Evolutionary conservation across 805 yeast species (phyloP).

Genomic region (Nakazawaea ernobii): DNA sequence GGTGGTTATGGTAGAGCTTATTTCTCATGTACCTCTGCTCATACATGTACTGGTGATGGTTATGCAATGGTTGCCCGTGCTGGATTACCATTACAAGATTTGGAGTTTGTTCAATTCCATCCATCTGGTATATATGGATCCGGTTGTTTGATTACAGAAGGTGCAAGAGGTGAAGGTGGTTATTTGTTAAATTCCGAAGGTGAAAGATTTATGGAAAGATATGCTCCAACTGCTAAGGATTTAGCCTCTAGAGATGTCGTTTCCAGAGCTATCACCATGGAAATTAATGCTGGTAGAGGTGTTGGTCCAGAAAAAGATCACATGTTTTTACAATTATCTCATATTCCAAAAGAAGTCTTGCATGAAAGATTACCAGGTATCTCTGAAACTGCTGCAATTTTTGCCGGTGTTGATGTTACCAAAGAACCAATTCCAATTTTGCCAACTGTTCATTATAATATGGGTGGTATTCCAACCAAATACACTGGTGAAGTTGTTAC

Average conservation of each 20-base stretch:
- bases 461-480: slow-evolving; percentile 99
- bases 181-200: slow-evolving; percentile 94
- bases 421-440: slow-evolving; percentile 98
- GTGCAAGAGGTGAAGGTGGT: slow-evolving; percentile 99
- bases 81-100: slow-evolving; percentile 94
- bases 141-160: slow-evolving; percentile 98
- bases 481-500: slow-evolving; percentile 94
- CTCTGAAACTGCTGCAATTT: slow-evolving; percentile 96
- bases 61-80: slow-evolving; percentile 98
- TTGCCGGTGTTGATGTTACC: slow-evolving; percentile 99
- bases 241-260: slow-evolving; percentile 98
- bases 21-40: slow-evolving; percentile 98
- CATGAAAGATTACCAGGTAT: slow-evolving; percentile 98
- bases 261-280: slow-evolving; percentile 97
- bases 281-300: slow-evolving; percentile 98
- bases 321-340: slow-evolving; percentile 89
- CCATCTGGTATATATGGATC: slow-evolving; percentile 99
- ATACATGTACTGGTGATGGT: slow-evolving; percentile 99
- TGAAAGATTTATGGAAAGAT: slow-evolving; percentile 99
- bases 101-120: slow-evolving; percentile 98
- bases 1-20: slow-evolving; percentile 99
- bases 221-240: slow-evolving; percentile 98
- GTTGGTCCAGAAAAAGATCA: slow-evolving; percentile 96
- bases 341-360: slow-evolving; percentile 85
- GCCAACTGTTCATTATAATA: slow-evolving; percentile 98